Conservation (phyloP, 164 flowering plant species). For the Taxillus chinensis region DNA sequence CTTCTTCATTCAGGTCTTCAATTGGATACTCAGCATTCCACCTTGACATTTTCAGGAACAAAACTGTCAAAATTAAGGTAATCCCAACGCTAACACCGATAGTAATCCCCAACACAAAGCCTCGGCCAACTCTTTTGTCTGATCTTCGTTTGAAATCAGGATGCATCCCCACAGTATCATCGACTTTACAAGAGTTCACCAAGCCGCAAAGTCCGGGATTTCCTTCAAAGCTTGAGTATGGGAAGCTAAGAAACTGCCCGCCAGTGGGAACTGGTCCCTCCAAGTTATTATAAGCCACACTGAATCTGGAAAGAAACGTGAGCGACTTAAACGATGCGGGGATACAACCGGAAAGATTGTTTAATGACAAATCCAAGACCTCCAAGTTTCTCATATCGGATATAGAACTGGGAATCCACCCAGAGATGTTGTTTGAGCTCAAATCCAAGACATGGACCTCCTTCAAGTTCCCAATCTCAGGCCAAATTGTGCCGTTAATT, state of each 20-base stretch:
- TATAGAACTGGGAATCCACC: constrained; percentile 51
- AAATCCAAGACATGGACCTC: constrained; percentile 68
- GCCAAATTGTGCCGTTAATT: constrained; percentile 49
- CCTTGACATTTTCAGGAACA: constrained; percentile 35
- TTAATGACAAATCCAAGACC: constrained; percentile 55
- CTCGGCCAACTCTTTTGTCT: constrained; percentile 23
- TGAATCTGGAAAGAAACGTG: constrained; percentile 67
- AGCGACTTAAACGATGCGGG: constrained; percentile 53
- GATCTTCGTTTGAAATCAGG: constrained; percentile 20
- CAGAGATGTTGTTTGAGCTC: constrained; percentile 61
- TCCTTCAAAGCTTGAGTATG: constrained; percentile 74
- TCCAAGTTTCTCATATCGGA: constrained; percentile 67
- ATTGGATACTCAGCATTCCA: constrained; percentile 21
- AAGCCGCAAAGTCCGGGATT: constrained; percentile 58
- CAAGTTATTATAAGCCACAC: constrained; percentile 71
- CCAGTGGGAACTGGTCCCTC: constrained; percentile 55
- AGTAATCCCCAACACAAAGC: constrained; percentile 41
- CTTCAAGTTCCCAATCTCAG: constrained; percentile 60
- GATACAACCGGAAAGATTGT: constrained; percentile 50
- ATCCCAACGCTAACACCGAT: constrained; percentile 42
- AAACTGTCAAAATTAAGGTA: constrained; percentile 33
- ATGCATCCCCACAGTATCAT: constrained; percentile 8
- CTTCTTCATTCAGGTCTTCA: constrained; percentile 37
- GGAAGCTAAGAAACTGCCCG: constrained; percentile 67
- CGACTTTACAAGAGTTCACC: constrained; percentile 22